Percentiles rank a stretch among this genome's conserved stretches.
phyloP scores from a whole-genome alignment of 2,329 filamentous ascomycete genomes.

The Fusarium acutatum region DNA sequence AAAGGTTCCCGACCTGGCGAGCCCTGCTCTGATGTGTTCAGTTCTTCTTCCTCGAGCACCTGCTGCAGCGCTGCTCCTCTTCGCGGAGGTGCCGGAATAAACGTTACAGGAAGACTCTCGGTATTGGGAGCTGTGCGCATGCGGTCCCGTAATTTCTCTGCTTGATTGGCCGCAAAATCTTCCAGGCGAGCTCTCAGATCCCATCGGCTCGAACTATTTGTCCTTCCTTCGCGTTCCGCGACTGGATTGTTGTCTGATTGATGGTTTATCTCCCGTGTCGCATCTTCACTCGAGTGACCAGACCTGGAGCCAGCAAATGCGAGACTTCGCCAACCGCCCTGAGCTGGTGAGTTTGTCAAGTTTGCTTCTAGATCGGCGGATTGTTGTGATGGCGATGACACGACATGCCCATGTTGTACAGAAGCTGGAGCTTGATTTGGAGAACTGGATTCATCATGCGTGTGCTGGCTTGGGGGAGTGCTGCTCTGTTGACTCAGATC shows the following conservation, averaged over 20 bases:
- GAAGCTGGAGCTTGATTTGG: slow-evolving; percentile 31
- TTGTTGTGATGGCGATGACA: slow-evolving; percentile 17
- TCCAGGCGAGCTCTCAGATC: slow-evolving; percentile 66
- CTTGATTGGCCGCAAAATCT: slow-evolving; percentile 68
- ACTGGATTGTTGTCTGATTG: slow-evolving; percentile 2
- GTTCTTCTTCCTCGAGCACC: slow-evolving; percentile 63
- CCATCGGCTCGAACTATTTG: slow-evolving; percentile 54
- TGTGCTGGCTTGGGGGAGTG: slow-evolving; percentile 37
- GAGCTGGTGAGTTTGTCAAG: slow-evolving; percentile 33
- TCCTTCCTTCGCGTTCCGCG: neutral
- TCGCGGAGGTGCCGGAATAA: slow-evolving; percentile 70
- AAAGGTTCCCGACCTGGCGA: slow-evolving; percentile 16
- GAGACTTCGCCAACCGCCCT: slow-evolving; percentile 40
- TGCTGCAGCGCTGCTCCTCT: slow-evolving; percentile 64
- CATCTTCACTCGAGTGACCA: slow-evolving; percentile 20
- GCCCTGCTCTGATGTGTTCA: slow-evolving; percentile 27
- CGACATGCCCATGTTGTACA: slow-evolving; percentile 33
- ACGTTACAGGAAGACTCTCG: slow-evolving; percentile 64
- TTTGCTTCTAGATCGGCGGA: slow-evolving; percentile 44
- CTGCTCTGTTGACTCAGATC: slow-evolving; percentile 50
- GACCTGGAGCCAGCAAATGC: slow-evolving; percentile 27
- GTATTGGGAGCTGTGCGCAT: slow-evolving; percentile 63
- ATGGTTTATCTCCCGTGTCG: slow-evolving; percentile 5
- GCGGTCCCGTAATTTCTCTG: slow-evolving; percentile 66
- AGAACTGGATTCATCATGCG: slow-evolving; percentile 40